These are phyloP conservation scores for Halocafeteria seosinensis DNA, from an alignment of 108 stramenopile species.

Conservation along the genomic window DNA sequence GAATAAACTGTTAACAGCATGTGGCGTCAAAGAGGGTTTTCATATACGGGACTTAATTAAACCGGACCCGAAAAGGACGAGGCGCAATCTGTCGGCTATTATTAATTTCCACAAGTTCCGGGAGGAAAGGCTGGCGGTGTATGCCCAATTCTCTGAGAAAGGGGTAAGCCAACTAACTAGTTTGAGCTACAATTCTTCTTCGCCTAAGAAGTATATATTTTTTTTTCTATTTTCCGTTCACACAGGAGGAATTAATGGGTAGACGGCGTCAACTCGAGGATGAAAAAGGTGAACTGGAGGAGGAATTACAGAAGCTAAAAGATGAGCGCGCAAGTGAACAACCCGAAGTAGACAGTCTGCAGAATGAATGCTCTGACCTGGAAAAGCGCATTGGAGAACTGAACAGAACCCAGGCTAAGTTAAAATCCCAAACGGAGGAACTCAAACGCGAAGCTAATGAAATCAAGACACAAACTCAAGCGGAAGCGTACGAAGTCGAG, in stretches of 20 bases:
- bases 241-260: not conserved
- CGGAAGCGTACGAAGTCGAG: not conserved
- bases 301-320: not conserved
- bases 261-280: not conserved
- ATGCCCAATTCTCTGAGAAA: conserved; percentile 37
- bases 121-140: conserved; percentile 57
- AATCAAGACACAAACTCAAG: not conserved
- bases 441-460: not conserved
- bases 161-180: conserved; percentile 17
- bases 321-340: not conserved
- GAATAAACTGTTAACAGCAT: conserved; percentile 55
- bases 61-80: conserved; percentile 53
- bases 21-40: conserved; percentile 62
- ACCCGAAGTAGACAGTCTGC: not conserved
- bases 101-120: conserved; percentile 85
- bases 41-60: conserved; percentile 56
- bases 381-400: conserved; percentile 1
- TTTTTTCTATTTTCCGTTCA: not conserved
- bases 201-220: not conserved
- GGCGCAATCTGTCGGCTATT: conserved; percentile 61
- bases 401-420: not conserved
- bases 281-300: conserved; percentile 3
- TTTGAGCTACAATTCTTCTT: not conserved
- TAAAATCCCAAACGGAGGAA: not conserved
- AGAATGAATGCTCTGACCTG: not conserved